A percentile compares a stretch with the other conserved stretches of the same genome.
phyloP scores from a whole-genome alignment of 306 rosid genomes.

The Vigna trinervia region DNA sequence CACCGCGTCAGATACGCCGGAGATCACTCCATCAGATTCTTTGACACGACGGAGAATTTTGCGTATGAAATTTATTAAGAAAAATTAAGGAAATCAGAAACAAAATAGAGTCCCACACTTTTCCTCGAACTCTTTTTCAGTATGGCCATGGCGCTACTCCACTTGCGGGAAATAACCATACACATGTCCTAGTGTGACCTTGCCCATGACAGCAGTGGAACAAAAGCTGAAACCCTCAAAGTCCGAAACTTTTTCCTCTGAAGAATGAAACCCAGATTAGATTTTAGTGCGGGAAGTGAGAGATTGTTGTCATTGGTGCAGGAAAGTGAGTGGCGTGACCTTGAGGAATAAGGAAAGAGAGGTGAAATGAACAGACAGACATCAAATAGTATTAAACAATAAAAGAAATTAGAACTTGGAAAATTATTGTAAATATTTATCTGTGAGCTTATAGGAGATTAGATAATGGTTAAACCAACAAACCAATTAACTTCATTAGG shows the following conservation, averaged over 20 bases:
- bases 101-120: constrained; percentile 69
- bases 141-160: constrained; percentile 68
- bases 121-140: constrained; percentile 78
- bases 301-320: constrained; percentile 18
- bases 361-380: not conserved
- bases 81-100: too few species aligned
- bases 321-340: constrained; percentile 43
- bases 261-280: constrained; percentile 26
- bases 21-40: too few species aligned
- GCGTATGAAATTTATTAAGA: too few species aligned
- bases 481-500: too few species aligned
- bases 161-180: constrained; percentile 67
- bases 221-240: constrained; percentile 32
- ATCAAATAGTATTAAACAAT: too few species aligned
- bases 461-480: too few species aligned
- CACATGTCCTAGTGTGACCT: constrained; percentile 81
- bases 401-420: not conserved
- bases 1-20: too few species aligned
- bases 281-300: constrained; percentile 25
- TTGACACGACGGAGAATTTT: too few species aligned
- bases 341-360: constrained; percentile 27
- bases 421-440: not conserved
- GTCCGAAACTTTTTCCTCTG: constrained; percentile 39
- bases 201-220: constrained; percentile 58
- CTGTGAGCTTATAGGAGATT: too few species aligned